Conservation (phyloP, 305 asterid species). For the Fraxinus sp. region DNA sequence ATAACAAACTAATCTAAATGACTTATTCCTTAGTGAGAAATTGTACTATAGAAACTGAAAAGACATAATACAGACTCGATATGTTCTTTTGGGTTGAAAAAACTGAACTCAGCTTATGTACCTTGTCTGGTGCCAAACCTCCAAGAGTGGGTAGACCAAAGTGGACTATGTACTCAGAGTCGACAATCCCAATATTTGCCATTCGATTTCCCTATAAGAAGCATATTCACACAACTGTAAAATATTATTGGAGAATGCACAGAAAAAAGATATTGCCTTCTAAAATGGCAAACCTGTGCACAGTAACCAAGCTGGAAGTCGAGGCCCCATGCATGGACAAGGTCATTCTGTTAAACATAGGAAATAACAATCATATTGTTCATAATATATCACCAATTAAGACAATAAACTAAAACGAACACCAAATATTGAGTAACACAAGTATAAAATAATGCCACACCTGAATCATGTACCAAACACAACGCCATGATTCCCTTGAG, state of each 20-base stretch:
- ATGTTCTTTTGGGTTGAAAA: background rate
- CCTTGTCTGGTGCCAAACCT: constrained; percentile 53
- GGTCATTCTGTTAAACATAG: constrained; percentile 52
- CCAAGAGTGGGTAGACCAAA: constrained; percentile 72
- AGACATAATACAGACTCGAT: background rate
- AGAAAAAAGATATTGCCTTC: background rate
- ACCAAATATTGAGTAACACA: background rate
- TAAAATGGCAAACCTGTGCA: constrained; percentile 51
- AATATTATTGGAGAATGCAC: background rate
- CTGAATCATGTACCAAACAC: constrained; percentile 81
- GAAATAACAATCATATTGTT: background rate
- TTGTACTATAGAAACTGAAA: background rate
- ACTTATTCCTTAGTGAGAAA: background rate
- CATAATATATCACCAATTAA: background rate
- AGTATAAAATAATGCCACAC: constrained; percentile 29
- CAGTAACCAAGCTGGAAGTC: constrained; percentile 80
- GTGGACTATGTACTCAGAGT: constrained; percentile 71
- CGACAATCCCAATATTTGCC: constrained; percentile 58
- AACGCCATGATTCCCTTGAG: constrained; percentile 71
- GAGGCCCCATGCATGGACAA: constrained; percentile 72
- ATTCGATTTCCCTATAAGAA: constrained; percentile 60
- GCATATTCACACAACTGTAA: background rate
- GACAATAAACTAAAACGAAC: background rate
- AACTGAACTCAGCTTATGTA: constrained; percentile 15
- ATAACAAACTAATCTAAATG: background rate